phyloP scores from a whole-genome alignment of 257 asterid genomes.

The Rauvolfia tetraphylla region DNA sequence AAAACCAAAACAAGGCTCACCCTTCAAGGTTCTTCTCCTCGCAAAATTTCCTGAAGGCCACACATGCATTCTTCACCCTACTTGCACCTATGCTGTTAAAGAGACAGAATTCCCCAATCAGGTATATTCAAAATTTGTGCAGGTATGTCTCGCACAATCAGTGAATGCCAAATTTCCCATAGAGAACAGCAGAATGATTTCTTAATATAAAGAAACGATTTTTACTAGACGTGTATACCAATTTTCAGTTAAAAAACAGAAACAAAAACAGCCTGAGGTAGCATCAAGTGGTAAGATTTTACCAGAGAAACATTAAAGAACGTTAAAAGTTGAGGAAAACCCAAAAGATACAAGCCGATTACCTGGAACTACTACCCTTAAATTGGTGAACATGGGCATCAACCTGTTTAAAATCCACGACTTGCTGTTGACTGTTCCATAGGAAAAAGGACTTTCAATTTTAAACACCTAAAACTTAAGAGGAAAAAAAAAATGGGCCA shows the following conservation, averaged over 20 bases:
- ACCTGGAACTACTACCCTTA: conserved; percentile 50
- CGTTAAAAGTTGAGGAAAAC: neutral
- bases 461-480: no score
- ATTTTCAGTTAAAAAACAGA: neutral
- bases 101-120: neutral
- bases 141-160: neutral
- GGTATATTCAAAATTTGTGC: neutral
- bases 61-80: conserved; percentile 34
- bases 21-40: conserved; percentile 32
- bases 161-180: neutral
- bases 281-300: neutral
- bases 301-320: neutral
- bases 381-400: conserved; percentile 39
- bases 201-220: neutral
- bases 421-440: conserved; percentile 28
- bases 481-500: neutral
- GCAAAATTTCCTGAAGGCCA: conserved; percentile 25
- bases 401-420: conserved; percentile 37
- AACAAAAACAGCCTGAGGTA: neutral
- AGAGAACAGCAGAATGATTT: neutral
- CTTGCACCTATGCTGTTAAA: conserved; percentile 33
- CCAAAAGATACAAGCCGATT: neutral
- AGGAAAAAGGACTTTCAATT: neutral
- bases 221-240: neutral
- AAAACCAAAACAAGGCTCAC: conserved; percentile 24